These are phyloP conservation scores for Aspergillus ustus DNA, from an alignment of 2,329 filamentous ascomycete genomes.

Conservation along the genomic window DNA sequence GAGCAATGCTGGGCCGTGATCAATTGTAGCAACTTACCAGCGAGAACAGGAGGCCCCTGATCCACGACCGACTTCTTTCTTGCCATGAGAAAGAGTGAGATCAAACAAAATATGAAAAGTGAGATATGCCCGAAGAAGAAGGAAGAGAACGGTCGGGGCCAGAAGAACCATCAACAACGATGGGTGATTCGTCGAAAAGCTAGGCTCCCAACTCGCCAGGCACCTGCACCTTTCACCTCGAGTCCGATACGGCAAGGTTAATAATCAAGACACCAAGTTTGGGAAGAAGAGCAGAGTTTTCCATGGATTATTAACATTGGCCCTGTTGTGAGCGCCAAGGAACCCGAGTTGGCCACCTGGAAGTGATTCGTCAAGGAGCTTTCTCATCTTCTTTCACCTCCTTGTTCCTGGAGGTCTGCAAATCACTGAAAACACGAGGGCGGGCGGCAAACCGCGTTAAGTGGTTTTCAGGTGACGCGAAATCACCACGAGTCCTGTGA, in stretches of 20 bases:
- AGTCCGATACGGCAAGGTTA: conserved; percentile 6
- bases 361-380: conserved; percentile 13
- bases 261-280: conserved; percentile 18
- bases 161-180: not conserved
- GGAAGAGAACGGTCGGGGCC: not conserved
- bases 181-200: not conserved
- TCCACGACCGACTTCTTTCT: conserved; percentile 1
- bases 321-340: conserved; percentile 6
- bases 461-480: conserved; percentile 41
- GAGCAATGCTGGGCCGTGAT: not conserved
- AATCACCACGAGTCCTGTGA: conserved; percentile 44
- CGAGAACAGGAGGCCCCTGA: not conserved
- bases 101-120: not conserved
- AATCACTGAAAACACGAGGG: conserved; percentile 14
- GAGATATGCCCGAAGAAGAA: not conserved
- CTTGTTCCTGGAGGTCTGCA: not conserved
- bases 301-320: conserved; percentile 10
- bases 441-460: conserved; percentile 39
- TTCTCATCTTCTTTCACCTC: conserved; percentile 1
- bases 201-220: not conserved
- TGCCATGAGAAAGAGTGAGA: not conserved
- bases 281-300: conserved; percentile 16
- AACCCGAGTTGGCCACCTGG: conserved; percentile 12
- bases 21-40: conserved; percentile 1
- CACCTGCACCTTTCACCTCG: not conserved